Evolutionary conservation across 1,139 yeast genomes (phyloP).

Genomic region (Taiozyma onychis): DNA sequence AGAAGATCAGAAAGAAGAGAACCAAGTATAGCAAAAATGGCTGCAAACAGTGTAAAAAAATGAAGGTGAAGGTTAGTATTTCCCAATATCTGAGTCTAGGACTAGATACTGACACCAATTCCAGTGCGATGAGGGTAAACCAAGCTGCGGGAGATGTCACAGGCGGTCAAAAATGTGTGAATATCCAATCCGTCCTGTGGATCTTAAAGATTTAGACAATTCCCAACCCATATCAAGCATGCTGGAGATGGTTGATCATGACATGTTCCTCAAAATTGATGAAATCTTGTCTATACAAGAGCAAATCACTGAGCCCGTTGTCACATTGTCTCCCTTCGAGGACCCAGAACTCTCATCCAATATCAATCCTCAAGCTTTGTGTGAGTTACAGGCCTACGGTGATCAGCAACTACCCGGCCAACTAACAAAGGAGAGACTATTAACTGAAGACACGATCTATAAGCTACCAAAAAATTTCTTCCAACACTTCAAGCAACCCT

Average conservation of each 20-base stretch:
- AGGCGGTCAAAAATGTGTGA: constrained; percentile 41
- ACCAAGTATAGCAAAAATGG: constrained; percentile 50
- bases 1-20: constrained; percentile 6
- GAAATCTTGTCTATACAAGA: constrained; percentile 14
- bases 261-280: constrained; percentile 17
- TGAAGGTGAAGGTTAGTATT: constrained; percentile 42
- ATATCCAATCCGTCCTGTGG: constrained; percentile 24
- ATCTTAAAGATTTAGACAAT: background rate
- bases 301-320: constrained; percentile 5
- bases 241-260: constrained; percentile 19
- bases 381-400: background rate
- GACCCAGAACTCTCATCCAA: constrained; percentile 1
- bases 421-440: constrained; percentile 2
- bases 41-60: constrained; percentile 53
- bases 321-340: constrained; percentile 6
- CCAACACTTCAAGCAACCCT: constrained; percentile 11
- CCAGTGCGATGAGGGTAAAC: constrained; percentile 51
- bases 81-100: background rate
- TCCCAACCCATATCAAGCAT: constrained; percentile 3
- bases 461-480: constrained; percentile 15
- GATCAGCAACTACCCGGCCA: background rate
- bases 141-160: constrained; percentile 49
- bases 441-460: constrained; percentile 9
- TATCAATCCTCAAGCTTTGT: background rate
- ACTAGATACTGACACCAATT: background rate